Base-by-base conservation (phyloP, 306 rosid genomes). In the Pterocarpus santalinus region DNA sequence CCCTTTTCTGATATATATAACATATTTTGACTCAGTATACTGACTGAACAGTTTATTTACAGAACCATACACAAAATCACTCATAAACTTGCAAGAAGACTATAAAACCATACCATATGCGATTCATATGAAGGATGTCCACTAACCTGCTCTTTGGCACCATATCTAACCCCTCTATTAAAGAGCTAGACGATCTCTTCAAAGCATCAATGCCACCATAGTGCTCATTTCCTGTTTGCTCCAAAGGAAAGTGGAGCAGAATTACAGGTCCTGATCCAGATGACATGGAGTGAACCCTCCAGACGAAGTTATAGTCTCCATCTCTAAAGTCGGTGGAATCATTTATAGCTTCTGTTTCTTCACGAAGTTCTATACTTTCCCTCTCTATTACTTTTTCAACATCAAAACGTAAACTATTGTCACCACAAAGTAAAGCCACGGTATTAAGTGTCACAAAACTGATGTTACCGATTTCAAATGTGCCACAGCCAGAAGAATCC, bases 241-340 rank as follows among this genome's bases (percentile, higher is more conserved):
- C 73, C 63, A 89, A 67, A 39, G 96, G 96, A 30, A 89, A 83
- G 81, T 91, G 96, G 30, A 89, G 90, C 69, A 91, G 69, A 34
- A 89, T 86, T 44, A 88, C 92, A 53, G 96, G 93, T 32, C 93
- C 96, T 8, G 93, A 87, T 64, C 92, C 92, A 65, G 89, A 69
- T 46, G 69, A 60, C 60, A 81, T 2, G 1, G 81, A 55, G 63
- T 73, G 87, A 34, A 79, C 89, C 70, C 85, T 88, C 90, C 87
- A 90, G 36, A 73, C 46, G 44, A 81, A 75, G n/a, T 77, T 85
- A 64, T 68, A 62, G 58, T 81, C 51, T 35, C 49, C 71, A 61
- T 83, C 85, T 65, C 72, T 38, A 39, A 39, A n/a, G 32, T 32
- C 12, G 11, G 56, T 33, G 22, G 72, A 16, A 61, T 62, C 75